Conservation (phyloP, 2,329 filamentous ascomycete species). For the Biscogniauxia marginata region DNA sequence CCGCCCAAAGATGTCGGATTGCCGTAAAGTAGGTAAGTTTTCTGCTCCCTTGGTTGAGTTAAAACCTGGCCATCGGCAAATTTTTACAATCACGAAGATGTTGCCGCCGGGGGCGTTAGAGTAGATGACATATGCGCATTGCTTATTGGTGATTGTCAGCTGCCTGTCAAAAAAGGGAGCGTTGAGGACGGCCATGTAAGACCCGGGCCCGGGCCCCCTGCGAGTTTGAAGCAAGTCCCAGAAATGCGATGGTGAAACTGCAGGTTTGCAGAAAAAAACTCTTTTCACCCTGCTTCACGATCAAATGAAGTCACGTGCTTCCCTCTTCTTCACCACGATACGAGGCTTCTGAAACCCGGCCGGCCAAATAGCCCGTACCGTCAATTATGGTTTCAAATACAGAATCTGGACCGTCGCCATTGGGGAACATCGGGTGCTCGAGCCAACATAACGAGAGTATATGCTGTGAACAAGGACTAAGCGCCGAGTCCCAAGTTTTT, state of each 20-base stretch:
- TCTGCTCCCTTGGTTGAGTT: not conserved
- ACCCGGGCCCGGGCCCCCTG: not conserved
- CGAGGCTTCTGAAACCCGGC: not conserved
- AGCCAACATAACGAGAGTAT: not conserved
- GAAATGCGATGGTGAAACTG: not conserved
- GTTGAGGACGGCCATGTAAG: not conserved
- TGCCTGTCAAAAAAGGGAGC: not conserved
- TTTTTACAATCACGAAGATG: not conserved
- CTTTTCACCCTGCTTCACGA: not conserved
- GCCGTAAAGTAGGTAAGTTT: not conserved
- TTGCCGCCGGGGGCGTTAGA: not conserved
- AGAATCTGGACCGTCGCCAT: not conserved
- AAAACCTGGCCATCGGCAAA: not conserved
- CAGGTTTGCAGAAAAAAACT: not conserved
- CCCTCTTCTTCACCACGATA: not conserved
- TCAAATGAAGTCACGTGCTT: not conserved
- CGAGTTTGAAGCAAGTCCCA: not conserved
- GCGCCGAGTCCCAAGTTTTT: not conserved
- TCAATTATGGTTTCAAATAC: not conserved
- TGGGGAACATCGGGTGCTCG: too few relatives aligned
- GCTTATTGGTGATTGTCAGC: not conserved
- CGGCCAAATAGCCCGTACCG: not conserved
- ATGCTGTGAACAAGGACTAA: not conserved
- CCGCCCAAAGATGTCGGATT: too few relatives aligned
- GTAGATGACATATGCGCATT: not conserved